Evolutionary conservation across 2,329 filamentous ascomycete genomes (phyloP), one percentile per base, ranked within the genome.

Genomic region (Colletotrichum scovillei): DNA sequence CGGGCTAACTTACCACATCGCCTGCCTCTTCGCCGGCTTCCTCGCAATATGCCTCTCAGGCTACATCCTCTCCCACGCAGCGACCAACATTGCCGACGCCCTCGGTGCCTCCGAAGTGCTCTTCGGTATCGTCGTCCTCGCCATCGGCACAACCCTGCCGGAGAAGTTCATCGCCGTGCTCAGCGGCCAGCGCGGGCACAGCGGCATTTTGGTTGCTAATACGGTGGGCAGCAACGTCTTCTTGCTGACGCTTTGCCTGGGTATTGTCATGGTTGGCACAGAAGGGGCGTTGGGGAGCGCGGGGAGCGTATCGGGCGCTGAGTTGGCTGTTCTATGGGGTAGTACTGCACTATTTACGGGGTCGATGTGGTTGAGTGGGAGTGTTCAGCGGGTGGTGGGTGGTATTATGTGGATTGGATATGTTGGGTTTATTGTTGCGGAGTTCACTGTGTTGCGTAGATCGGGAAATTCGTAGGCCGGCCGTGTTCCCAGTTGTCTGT

Each of bases 191-290:
- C 82, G 84, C 16, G 86, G 86, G 5, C 84, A 88, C 22, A 77
- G 79, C 2, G 86, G 86, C 1, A 87, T 90, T 59, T 77, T 90
- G 9, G 85, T 87, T 6, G 88, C 87, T 0, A 88, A 86, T 57
- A 88, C 86, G 4, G 87, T 84, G 0, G 88, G 87, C 5, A 88
- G 87, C 74, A 89, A 89, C 71, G 87, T 89, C 42, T 90, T 89
- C 76, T 79, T 90, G 38, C 79, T 89, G 19, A 85, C 86, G 1
- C 79, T 90, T 4, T 89, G 87, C 75, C 78, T 84, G 19, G 88
- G 86, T 0, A 79, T 86, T 16, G 71, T 83, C 30, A 76, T 78
- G 73, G n/a, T 76, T 5, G 69, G 67, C n/a, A 65, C 65, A 4
- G 59, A 63, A 0, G 74, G 74, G 1, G 52, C 67, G 0, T 55